These are phyloP conservation scores for Epichloe hybrida DNA, from an alignment of 2,329 filamentous ascomycete genomes.

Conservation along the genomic window DNA sequence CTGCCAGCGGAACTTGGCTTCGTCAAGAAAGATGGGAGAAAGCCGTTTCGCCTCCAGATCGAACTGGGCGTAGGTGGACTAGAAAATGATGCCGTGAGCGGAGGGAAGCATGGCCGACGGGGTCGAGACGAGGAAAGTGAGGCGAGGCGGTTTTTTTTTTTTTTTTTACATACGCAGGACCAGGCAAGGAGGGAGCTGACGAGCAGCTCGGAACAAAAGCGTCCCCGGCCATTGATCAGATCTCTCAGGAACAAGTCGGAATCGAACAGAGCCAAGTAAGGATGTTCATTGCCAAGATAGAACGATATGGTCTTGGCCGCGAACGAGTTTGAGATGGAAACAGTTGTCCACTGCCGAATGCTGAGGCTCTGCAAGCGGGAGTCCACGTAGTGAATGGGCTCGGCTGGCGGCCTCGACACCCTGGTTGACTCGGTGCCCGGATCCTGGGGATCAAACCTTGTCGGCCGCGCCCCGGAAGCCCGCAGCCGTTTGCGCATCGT, in stretches of 20 bases:
- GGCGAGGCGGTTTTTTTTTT: no score
- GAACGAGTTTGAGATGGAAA: neutral
- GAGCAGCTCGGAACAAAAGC: neutral
- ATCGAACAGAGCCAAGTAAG: neutral
- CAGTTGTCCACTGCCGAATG: neutral
- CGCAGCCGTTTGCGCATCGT: neutral
- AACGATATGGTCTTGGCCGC: neutral
- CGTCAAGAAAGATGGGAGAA: neutral
- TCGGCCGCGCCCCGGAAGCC: neutral
- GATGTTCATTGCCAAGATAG: slow-evolving; percentile 1
- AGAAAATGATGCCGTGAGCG: neutral
- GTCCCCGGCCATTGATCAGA: neutral
- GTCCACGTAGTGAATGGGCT: neutral
- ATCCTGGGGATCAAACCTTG: neutral
- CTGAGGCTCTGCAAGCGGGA: neutral
- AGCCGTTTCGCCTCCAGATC: neutral
- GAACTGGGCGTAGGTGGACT: neutral
- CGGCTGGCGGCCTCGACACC: neutral
- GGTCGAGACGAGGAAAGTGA: neutral
- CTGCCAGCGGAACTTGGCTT: neutral
- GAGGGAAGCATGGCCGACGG: neutral
- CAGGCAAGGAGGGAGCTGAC: neutral
- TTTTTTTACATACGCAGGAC: neutral
- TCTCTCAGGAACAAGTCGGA: neutral
- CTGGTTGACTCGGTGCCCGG: neutral